These are phyloP conservation scores for Chaetomium cochliodes DNA, from an alignment of 495 filamentous ascomycete genomes.

Conservation along the genomic window DNA sequence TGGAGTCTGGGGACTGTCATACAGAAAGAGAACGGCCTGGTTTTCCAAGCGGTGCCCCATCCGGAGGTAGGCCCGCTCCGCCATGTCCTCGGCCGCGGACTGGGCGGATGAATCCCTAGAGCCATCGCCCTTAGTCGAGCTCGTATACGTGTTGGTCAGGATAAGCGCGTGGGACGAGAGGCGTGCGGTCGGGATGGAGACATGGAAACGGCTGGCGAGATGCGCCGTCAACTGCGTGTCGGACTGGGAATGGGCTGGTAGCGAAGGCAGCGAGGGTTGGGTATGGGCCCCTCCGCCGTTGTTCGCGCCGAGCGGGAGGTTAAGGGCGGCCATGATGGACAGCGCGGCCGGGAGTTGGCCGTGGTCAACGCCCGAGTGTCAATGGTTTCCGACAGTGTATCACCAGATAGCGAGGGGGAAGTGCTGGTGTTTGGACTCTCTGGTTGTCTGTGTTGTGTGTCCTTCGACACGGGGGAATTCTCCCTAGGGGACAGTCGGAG, in stretches of 20 bases:
- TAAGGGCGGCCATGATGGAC: slow-evolving; percentile 46
- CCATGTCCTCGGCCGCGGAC: slow-evolving; percentile 85
- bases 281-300: slow-evolving; percentile 65
- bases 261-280: slow-evolving; percentile 82
- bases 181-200: slow-evolving; percentile 77
- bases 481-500: background rate
- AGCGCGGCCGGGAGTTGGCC: slow-evolving; percentile 27
- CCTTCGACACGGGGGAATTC: background rate
- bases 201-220: slow-evolving; percentile 92
- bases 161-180: slow-evolving; percentile 90
- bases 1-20: slow-evolving; percentile 39
- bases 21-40: slow-evolving; percentile 90
- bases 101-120: slow-evolving; percentile 80
- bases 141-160: slow-evolving; percentile 88
- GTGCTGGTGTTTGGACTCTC: slow-evolving; percentile 5
- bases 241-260: slow-evolving; percentile 90
- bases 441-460: background rate
- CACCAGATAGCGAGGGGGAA: background rate
- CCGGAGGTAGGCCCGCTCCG: slow-evolving; percentile 75
- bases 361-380: slow-evolving; percentile 14
- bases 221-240: slow-evolving; percentile 95
- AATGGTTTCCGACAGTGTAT: background rate
- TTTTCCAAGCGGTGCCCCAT: slow-evolving; percentile 89
- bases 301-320: slow-evolving; percentile 45
- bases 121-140: slow-evolving; percentile 86